Evolutionary conservation across 495 filamentous ascomycete genomes (phyloP), one percentile per base, ranked within the genome.

Genomic region (Talaromyces borbonicus): DNA sequence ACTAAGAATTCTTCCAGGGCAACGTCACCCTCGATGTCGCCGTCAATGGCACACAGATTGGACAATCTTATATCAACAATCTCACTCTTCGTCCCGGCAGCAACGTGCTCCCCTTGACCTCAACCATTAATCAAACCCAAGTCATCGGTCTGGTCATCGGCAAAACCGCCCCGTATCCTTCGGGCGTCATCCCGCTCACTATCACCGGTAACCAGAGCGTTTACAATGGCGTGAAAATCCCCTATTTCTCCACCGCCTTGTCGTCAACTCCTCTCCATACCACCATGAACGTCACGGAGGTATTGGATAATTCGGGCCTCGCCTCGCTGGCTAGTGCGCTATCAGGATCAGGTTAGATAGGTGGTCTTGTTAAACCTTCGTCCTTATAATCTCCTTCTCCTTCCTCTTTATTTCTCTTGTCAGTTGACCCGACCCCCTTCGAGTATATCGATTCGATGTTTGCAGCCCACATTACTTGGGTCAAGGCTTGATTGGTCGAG

Each of bases 21-120:
- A 84, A 86, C 53, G 61, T 78, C 1, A 79, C 80, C 26, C 70
- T 84, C 55, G 57, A 74, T 59, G 74, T 80, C 50, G 72, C 68
- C 44, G 66, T 77, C 20, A 58, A 69, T 35, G 72, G 66, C 46
- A 58, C 59, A 29, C 47, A 55, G 2, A 64, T 85, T 53, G 83
- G 83, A 40, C 63, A 61, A 38, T 63, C 75, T 36, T 71, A 61
- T 49, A 57, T 87, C 29, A 60, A 73, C 53, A 61, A 84, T 58
- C 60, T 87, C 7, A 56, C 66, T 11, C 69, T 87, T 23, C 52
- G 52, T 7, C 81, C 83, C 0, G 83, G 84, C 42, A 60, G 70
- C 49, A 85, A 84, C 65, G 59, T 56, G 35, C 53, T 79, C 43
- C 55, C 62, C 8, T 74, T 86, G 66, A 66, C 60, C 37, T 69